Evolutionary conservation across 768 basidiomycete species (phyloP).

Genomic region (Cystobasidiopsis lactophilus): DNA sequence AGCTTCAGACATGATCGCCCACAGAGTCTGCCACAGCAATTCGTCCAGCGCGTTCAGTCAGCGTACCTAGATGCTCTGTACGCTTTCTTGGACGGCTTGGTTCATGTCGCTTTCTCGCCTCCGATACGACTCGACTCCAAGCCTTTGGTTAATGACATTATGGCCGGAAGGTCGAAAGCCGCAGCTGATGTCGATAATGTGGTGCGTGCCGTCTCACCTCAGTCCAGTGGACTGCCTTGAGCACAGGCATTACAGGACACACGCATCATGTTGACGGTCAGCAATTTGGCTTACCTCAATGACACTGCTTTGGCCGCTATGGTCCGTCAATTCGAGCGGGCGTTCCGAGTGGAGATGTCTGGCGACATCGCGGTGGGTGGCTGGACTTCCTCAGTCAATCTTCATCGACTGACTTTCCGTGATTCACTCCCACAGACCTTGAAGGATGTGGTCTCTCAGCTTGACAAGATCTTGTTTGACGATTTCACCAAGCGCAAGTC

Average conservation of each 20-base stretch:
- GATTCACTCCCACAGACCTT: slow-evolving; percentile 34
- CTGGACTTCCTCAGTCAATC: slow-evolving; percentile 24
- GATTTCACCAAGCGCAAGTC: slow-evolving; percentile 66
- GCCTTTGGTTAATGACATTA: too few relatives aligned
- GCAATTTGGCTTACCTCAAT: slow-evolving; percentile 62
- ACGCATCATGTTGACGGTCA: slow-evolving; percentile 64
- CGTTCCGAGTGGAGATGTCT: slow-evolving; percentile 46
- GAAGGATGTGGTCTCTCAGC: slow-evolving; percentile 50
- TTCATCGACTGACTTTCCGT: neutral
- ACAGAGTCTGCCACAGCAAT: slow-evolving; percentile 34
- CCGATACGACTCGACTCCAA: slow-evolving; percentile 1
- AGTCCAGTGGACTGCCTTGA: neutral
- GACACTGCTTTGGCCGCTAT: slow-evolving; percentile 50
- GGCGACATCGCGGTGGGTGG: slow-evolving; percentile 45
- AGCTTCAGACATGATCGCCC: neutral
- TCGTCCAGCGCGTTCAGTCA: slow-evolving; percentile 50
- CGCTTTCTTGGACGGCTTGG: slow-evolving; percentile 64
- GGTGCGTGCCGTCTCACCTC: neutral
- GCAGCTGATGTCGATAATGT: slow-evolving; percentile 8
- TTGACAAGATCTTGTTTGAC: slow-evolving; percentile 75
- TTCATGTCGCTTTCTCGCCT: slow-evolving; percentile 43
- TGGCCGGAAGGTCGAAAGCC: neutral
- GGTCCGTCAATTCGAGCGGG: slow-evolving; percentile 53
- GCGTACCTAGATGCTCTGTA: slow-evolving; percentile 70
- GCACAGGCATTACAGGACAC: slow-evolving; percentile 41